These are phyloP conservation scores for Colletotrichum limetticola DNA, from an alignment of 2,329 filamentous ascomycete species.

Conservation along the genomic window DNA sequence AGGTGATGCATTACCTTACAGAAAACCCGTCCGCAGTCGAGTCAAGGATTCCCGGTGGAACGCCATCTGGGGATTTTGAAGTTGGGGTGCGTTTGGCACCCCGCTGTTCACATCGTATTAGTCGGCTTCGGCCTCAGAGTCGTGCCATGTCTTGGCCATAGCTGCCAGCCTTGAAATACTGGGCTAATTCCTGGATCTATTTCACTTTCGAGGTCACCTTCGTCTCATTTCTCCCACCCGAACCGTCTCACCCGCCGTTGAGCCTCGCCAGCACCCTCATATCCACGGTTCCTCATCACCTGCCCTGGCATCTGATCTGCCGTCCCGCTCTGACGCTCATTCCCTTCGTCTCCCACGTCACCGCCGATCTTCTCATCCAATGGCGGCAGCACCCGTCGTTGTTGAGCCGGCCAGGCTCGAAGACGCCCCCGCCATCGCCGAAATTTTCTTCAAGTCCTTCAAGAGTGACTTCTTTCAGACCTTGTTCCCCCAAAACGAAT, in stretches of 20 bases:
- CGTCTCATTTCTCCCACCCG: conserved; percentile 10
- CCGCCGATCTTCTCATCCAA: background rate
- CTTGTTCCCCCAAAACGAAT: conserved; percentile 26
- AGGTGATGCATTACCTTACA: background rate
- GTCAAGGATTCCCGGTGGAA: background rate
- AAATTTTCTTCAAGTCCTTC: conserved; percentile 33
- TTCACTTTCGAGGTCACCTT: background rate
- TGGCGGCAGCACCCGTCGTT: background rate
- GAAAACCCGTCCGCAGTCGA: background rate
- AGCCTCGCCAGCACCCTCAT: background rate
- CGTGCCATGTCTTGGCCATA: background rate
- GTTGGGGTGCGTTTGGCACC: background rate
- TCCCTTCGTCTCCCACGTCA: background rate
- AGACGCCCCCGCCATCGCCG: conserved; percentile 26
- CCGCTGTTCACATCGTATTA: background rate
- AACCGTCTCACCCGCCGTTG: background rate
- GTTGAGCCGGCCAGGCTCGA: conserved; percentile 20
- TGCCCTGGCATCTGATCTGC: background rate
- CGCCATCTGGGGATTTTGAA: background rate
- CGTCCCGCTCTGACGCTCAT: background rate
- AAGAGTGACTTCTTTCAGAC: conserved; percentile 28
- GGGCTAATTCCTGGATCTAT: background rate
- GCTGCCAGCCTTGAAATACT: background rate
- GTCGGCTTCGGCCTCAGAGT: background rate
- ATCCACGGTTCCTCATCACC: background rate